Evolutionary conservation across 257 asterid species (phyloP).

Genomic region (Solanum microdontum): DNA sequence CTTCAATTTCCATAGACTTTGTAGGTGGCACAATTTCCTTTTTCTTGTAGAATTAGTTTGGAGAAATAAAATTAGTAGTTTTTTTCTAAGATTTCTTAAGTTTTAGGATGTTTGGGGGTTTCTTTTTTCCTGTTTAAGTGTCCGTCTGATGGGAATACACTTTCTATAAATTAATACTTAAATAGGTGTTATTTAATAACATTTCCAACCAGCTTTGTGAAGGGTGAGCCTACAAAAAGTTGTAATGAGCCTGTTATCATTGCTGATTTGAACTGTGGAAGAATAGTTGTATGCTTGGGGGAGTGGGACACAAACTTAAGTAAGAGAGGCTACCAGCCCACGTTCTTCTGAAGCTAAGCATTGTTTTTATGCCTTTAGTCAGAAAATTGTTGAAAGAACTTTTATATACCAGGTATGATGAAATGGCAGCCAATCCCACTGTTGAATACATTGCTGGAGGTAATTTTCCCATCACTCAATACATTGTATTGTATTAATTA

Average conservation of each 20-base stretch:
- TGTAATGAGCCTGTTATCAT: background rate
- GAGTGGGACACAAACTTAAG: background rate
- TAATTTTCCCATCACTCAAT: constrained; percentile 8
- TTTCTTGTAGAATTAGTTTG: background rate
- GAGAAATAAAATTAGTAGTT: background rate
- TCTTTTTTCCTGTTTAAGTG: background rate
- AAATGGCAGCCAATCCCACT: constrained; percentile 58
- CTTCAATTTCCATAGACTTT: background rate
- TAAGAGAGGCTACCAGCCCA: background rate
- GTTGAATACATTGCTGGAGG: constrained; percentile 99
- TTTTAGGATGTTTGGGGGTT: background rate
- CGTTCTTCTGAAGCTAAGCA: background rate
- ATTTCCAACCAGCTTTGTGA: background rate
- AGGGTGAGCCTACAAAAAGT: background rate
- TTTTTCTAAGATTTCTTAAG: background rate
- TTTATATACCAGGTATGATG: constrained; percentile 63
- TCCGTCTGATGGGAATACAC: background rate
- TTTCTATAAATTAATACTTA: background rate
- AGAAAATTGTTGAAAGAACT: background rate
- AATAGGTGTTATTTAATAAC: background rate
- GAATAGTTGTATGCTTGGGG: background rate
- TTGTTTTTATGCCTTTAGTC: background rate
- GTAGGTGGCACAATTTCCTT: background rate
- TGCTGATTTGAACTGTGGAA: background rate
- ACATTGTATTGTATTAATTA: background rate